Percentiles rank a stretch among this genome's conserved stretches.
Conservation (phyloP, 1,284 basidiomycete species). For the Inonotus obliquus region DNA sequence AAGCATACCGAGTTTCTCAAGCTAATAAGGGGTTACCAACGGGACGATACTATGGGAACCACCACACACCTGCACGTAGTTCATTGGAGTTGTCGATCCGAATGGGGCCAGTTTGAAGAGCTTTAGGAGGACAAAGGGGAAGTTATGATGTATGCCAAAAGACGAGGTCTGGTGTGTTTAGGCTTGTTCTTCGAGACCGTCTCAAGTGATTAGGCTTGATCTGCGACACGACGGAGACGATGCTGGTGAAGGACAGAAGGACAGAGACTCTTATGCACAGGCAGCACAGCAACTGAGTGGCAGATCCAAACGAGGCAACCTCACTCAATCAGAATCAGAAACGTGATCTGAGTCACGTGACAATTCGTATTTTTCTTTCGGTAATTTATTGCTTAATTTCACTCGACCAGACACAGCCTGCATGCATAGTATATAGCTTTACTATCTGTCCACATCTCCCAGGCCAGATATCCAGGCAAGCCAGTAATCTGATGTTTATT, state of each 20-base stretch:
- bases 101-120: conserved; percentile 15
- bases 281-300: no score
- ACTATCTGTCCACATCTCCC: no score
- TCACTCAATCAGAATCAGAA: no score
- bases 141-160: neutral
- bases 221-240: neutral
- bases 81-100: conserved; percentile 36
- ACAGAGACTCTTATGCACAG: neutral
- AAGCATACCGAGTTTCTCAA: conserved; percentile 76
- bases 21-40: conserved; percentile 32
- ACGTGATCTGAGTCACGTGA: no score
- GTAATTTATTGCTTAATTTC: no score
- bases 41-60: neutral
- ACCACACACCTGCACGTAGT: conserved; percentile 60
- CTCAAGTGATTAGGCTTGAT: neutral
- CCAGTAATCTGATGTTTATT: no score
- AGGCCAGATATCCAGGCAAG: no score
- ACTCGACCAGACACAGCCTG: no score
- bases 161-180: neutral
- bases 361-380: no score
- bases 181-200: neutral
- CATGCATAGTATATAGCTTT: no score
- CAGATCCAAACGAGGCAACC: no score
- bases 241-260: neutral
- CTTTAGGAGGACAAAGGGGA: neutral